A percentile compares a stretch with the other conserved stretches of the same genome.
These are phyloP conservation scores for Volvox africanus DNA, from an alignment of 139 green algal genomes.

Conservation along the genomic window DNA sequence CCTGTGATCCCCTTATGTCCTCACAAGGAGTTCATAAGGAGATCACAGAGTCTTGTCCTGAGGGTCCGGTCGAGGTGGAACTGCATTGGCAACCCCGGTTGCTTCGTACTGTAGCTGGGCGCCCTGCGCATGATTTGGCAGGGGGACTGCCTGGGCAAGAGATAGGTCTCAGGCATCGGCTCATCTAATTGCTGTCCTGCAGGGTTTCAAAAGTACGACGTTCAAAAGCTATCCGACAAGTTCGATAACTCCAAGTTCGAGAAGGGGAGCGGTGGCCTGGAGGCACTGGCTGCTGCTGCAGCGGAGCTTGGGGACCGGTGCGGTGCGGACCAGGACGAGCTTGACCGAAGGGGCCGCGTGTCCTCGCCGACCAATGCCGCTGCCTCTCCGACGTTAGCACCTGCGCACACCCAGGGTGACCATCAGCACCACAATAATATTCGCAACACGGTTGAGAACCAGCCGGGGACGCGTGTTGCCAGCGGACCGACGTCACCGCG, in stretches of 20 bases:
- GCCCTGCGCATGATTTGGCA: too few species aligned
- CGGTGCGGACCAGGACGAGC: not conserved
- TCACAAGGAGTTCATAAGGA: too few species aligned
- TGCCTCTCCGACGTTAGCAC: not conserved
- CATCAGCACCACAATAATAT: not conserved
- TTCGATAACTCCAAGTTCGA: not conserved
- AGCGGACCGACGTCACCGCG: not conserved
- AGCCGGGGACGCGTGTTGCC: not conserved
- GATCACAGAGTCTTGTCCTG: too few species aligned
- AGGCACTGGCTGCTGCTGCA: not conserved
- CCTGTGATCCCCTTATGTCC: too few species aligned
- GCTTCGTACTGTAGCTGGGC: too few species aligned
- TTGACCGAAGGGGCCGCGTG: not conserved
- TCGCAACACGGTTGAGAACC: not conserved
- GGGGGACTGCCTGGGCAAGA: too few species aligned
- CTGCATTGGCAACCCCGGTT: too few species aligned
- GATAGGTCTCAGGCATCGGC: too few species aligned
- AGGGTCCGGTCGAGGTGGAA: too few species aligned
- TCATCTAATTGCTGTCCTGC: too few species aligned
- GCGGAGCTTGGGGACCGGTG: not conserved
- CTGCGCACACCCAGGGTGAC: not conserved
- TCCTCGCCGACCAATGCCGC: not conserved
- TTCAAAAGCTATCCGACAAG: not conserved
- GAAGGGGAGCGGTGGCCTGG: not conserved
- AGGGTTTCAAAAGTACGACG: slow-evolving; percentile 9